phyloP scores from a whole-genome alignment of 2,329 filamentous ascomycete genomes.

The Blumeriella jaapii region DNA sequence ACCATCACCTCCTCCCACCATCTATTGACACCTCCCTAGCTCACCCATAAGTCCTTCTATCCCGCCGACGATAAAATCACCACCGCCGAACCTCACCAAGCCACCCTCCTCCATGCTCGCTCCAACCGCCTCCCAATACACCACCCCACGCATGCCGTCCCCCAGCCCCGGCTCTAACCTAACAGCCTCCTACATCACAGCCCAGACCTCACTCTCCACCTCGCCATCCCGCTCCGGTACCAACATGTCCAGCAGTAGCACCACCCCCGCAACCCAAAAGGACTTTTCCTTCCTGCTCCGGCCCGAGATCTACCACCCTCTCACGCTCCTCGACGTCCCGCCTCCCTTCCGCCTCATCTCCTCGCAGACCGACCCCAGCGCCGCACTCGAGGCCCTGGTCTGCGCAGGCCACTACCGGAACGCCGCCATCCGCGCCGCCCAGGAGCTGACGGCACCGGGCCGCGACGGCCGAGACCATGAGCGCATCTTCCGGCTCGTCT shows the following conservation, averaged over 20 bases:
- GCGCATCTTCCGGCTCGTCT: constrained; percentile 65
- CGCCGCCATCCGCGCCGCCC: constrained; percentile 57
- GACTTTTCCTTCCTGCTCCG: constrained; percentile 74
- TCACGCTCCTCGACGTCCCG: constrained; percentile 52
- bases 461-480: constrained; percentile 37
- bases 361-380: constrained; percentile 49
- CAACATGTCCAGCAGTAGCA: constrained; percentile 26
- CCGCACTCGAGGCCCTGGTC: constrained; percentile 58
- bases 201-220: constrained; percentile 20
- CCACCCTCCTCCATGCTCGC: constrained; percentile 14
- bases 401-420: constrained; percentile 66
- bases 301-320: constrained; percentile 71
- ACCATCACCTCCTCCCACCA: not conserved
- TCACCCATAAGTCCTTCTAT: constrained; percentile 13
- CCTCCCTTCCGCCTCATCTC: constrained; percentile 57
- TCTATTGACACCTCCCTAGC: constrained; percentile 7
- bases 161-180: constrained; percentile 22
- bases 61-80: constrained; percentile 2
- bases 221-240: constrained; percentile 23
- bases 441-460: constrained; percentile 44
- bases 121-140: constrained; percentile 14
- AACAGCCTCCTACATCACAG: constrained; percentile 19
- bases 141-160: constrained; percentile 19
- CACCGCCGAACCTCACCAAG: constrained; percentile 4
- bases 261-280: constrained; percentile 30